Base-by-base conservation (phyloP, 352 stramenopile species). In the Globisporangium parvum region DNA sequence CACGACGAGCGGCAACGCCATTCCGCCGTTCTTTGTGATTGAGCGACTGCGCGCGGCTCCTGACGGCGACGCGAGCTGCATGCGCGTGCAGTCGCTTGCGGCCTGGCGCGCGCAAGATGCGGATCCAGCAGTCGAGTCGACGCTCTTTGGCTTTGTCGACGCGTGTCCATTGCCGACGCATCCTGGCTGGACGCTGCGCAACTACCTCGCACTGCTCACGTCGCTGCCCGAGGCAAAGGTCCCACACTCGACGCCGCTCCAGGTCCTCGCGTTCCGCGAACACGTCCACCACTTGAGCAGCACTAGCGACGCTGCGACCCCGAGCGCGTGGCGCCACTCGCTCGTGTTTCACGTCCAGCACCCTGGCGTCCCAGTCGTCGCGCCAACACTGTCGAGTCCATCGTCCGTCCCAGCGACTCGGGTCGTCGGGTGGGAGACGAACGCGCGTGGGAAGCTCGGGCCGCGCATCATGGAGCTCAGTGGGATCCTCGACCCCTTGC, bases 91-190 rank as follows among this genome's bases (percentile, higher is more conserved):
- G 48, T 57, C 62, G 41, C 42, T 85, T 1, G 39, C 66, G 35
- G 56, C 65, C 37, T 80, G 74, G 75, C 68, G 53, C 26, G 17
- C 20, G 15, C 21, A 2, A 26, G 50, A 45, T 12, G 42, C 58
- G 18, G 45, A 58, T 20, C 23, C 11, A 1, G 35, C 62, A 14
- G 48, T 69, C 20, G 23, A 55, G 5, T 70, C 86, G 4, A 73
- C 65, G 15, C 40, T 92, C 8, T 96, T 97, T 59, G 87, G 86
- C 2, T 94, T 97, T 66, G 73, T 97, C 6, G 90, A 97, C 49
- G 87, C 90, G 12, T 93, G 85, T 53, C 68, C 88, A 3, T 51
- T 95, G 21, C 65, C 71, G 17, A 73, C 65, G 8, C 79, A 95
- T 53, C 87, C 87, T 14, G 87, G 88, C 0, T 97, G 89, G 90